Evolutionary conservation across 108 stramenopile genomes (phyloP).

Genomic region (Cyclotella atomus): DNA sequence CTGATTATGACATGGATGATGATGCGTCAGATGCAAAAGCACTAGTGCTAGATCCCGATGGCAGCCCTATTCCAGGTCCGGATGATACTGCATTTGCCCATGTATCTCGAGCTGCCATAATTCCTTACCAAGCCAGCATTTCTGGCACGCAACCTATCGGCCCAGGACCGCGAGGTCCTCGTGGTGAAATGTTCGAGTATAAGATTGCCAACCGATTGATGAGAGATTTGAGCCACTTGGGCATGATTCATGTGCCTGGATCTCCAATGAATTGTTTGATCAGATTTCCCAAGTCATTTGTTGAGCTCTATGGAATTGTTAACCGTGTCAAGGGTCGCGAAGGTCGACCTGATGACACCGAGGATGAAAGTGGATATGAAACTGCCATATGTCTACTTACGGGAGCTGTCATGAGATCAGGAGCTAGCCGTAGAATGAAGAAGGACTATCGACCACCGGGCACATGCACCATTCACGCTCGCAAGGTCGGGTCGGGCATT

Average conservation of each 20-base stretch:
- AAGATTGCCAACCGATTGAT: conserved; percentile 66
- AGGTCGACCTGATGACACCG: conserved; percentile 62
- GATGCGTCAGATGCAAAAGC: conserved; percentile 48
- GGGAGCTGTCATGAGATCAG: conserved; percentile 87
- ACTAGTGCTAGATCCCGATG: conserved; percentile 36
- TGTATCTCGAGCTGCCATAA: conserved; percentile 74
- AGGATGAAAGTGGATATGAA: conserved; percentile 73
- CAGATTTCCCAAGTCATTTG: conserved; percentile 86
- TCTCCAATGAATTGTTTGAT: conserved; percentile 64
- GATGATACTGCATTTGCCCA: conserved; percentile 62
- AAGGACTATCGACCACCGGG: conserved; percentile 65
- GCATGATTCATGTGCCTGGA: conserved; percentile 67
- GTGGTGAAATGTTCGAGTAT: conserved; percentile 66
- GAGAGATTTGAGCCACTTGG: conserved; percentile 87
- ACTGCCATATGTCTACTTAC: conserved; percentile 91
- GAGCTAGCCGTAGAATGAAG: conserved; percentile 58
- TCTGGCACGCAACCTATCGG: conserved; percentile 66
- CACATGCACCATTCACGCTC: conserved; percentile 85
- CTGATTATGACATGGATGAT: conserved; percentile 41
- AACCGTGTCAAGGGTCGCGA: conserved; percentile 81
- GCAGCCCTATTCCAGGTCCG: conserved; percentile 32
- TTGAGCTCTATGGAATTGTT: conserved; percentile 85
- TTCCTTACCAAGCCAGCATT: conserved; percentile 83
- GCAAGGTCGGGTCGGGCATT: conserved; percentile 84
- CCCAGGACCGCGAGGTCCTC: conserved; percentile 63